Base-by-base conservation (phyloP, 441 rosid species). In the Erodium chrysanthum region DNA sequence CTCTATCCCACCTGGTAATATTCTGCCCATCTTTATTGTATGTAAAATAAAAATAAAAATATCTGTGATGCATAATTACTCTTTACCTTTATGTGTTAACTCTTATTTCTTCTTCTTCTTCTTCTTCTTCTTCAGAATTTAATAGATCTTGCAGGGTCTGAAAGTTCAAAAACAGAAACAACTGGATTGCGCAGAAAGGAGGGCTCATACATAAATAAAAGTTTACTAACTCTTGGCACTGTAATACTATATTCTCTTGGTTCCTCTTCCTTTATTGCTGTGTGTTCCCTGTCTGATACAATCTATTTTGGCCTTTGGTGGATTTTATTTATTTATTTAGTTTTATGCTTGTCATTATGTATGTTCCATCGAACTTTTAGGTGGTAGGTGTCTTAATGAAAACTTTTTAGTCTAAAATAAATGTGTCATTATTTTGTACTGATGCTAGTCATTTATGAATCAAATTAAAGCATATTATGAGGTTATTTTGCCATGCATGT, bases 141-240 rank as follows among this genome's bases (percentile, higher is more conserved):
- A 86, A 95, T 95, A 67, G 99, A 95, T 76, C 86, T 95, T 60
- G 99, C 98, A 73, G 98, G 99, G 77, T 95, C 99, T 48, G 98
- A 95, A 85, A 95, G 99, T 80, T 92, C 99, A 73, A 95, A 95
- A 85, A 95, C 99, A 33, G 99, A 95, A 81, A 95, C 99, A 69
- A 92, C 96, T 67, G 98, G 99, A 68, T 44, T 95, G 68, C 79
- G 99, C 78, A 88, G 99, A 80, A 95, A 92, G 78, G 99, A 95
- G 80, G 99, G 98, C 76, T 84, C 99, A 73, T 95, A 88, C 83
- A 95, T 95, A 75, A 95, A 95, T 87, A 95, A 95, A 85, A 95
- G 97, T 71, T 97, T 95, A 78, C 85, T 95, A 46, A 95, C 99
- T 71, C 96, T 95, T 73, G 99, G 99, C 79, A 92, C 99, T 67